A percentile compares a stretch with the other conserved stretches of the same genome.
These are phyloP conservation scores for Leccinum aurantiacum DNA, from an alignment of 768 basidiomycete genomes.

Conservation along the genomic window DNA sequence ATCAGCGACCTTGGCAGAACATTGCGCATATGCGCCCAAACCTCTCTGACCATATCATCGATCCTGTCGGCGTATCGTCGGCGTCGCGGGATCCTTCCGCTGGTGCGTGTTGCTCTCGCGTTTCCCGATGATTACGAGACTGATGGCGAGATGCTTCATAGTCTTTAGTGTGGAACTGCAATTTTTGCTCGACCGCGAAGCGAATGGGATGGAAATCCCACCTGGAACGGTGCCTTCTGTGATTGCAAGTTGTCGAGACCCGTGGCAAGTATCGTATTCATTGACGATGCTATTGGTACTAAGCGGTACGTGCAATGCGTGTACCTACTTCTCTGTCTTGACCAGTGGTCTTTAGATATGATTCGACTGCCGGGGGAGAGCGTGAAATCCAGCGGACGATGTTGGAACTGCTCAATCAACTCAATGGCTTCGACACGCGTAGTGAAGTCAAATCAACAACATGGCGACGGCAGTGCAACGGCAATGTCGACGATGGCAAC, in stretches of 20 bases:
- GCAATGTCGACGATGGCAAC: no score
- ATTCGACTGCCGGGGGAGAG: slow-evolving; percentile 97
- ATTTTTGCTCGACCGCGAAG: slow-evolving; percentile 66
- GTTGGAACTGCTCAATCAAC: slow-evolving; percentile 96
- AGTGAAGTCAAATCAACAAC: slow-evolving; percentile 91
- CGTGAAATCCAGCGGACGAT: slow-evolving; percentile 99
- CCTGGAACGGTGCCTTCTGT: slow-evolving; percentile 65
- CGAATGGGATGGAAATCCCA: slow-evolving; percentile 45
- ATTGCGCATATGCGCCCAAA: slow-evolving; percentile 52
- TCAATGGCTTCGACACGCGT: slow-evolving; percentile 98
- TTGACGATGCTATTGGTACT: slow-evolving; percentile 97
- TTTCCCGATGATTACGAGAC: background rate
- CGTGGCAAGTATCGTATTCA: slow-evolving; percentile 89
- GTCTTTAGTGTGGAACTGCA: slow-evolving; percentile 79
- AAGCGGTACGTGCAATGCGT: slow-evolving; percentile 68
- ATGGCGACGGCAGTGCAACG: no score
- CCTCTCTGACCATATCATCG: no score
- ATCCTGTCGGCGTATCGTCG: slow-evolving; percentile 45
- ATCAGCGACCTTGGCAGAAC: slow-evolving; percentile 75
- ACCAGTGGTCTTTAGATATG: slow-evolving; percentile 60
- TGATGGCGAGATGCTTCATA: slow-evolving; percentile 25
- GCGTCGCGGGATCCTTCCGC: slow-evolving; percentile 70
- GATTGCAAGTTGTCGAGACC: slow-evolving; percentile 65
- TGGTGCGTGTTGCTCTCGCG: slow-evolving; percentile 44
- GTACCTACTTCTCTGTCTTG: slow-evolving; percentile 4